Base-by-base conservation (phyloP, 2,329 filamentous ascomycete species). In the Colletotrichum australisinense region DNA sequence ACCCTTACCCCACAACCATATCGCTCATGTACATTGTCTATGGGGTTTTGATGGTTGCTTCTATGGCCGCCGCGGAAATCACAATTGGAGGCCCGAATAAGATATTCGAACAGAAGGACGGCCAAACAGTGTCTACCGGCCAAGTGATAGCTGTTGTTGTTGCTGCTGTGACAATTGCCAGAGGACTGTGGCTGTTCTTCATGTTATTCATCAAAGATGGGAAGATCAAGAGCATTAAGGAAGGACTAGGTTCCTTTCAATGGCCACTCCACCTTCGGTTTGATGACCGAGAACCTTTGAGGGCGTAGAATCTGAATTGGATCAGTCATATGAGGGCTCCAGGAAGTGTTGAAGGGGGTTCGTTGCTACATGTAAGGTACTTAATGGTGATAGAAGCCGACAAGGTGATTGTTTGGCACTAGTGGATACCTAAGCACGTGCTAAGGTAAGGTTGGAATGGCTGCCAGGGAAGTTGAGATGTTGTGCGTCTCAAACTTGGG, bases 141-240 rank as follows among this genome's bases (percentile, higher is more conserved):
- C 71, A 71, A 14, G 38, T 60, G 1, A 38, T 53, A n/a, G 56
- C 71, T 14, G 12, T 73, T 1, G 67, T 73, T 4, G 67, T 53
- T 12, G 55, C 62, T 4, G 63, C n/a, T 14, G 22, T n/a, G 4
- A 55, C 42, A 1, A 60, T 70, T 2, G 5, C 59, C 9, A 11
- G 38, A 12, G 62, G 22, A 5, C 2, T 70, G 1, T 66, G 62
- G 62, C 11, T 70, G 2, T 38, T 42, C 9, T 3, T 58, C 19
- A 28, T 14, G 11, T 16, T 59, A 14, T 42, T 24, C 7, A 11
- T 28, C 5, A n/a, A 55, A 1, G 3, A 8, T 7, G n/a, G 14
- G 6, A 2, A 59, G 11, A 16, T 14, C 1, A n/a, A 3, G 42
- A 46, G 2, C 16, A n/a, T 46, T 4, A 8, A 2, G 2, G 0